Evolutionary conservation across 192 early-diverging fungal species (phyloP).

Genomic region (Chytriomyces sp.): DNA sequence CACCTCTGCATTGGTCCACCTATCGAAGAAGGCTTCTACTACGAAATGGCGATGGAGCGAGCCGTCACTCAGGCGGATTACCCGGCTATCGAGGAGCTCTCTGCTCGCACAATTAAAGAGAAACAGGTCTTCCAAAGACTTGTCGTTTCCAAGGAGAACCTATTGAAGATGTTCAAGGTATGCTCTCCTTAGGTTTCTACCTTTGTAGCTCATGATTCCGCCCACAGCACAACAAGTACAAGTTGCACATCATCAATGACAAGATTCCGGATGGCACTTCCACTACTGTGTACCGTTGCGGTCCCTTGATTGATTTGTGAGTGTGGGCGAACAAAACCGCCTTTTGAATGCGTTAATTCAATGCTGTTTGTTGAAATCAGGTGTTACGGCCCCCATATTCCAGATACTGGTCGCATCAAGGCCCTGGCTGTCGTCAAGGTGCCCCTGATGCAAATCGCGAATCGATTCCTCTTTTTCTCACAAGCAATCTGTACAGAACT

Average conservation of each 20-base stretch:
- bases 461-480: conserved; percentile 3
- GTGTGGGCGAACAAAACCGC: conserved; percentile 18
- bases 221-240: conserved; percentile 89
- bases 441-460: neutral
- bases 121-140: conserved; percentile 95
- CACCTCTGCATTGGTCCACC: conserved; percentile 97
- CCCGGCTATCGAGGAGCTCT: conserved; percentile 81
- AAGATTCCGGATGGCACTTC: conserved; percentile 91
- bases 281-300: conserved; percentile 98
- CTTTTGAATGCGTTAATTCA: neutral
- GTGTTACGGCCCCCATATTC: conserved; percentile 92
- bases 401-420: conserved; percentile 91
- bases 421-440: conserved; percentile 88
- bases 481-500: conserved; percentile 66
- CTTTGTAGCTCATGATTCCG: neutral
- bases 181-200: neutral
- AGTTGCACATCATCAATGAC: conserved; percentile 88
- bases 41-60: conserved; percentile 89
- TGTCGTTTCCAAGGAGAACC: conserved; percentile 80
- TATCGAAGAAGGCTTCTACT: conserved; percentile 93
- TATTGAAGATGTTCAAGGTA: conserved; percentile 93
- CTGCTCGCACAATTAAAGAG: conserved; percentile 87
- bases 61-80: conserved; percentile 84
- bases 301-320: conserved; percentile 92
- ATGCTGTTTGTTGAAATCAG: neutral